Evolutionary conservation across 257 asterid species (phyloP).

Genomic region (Osmanthus fragrans): DNA sequence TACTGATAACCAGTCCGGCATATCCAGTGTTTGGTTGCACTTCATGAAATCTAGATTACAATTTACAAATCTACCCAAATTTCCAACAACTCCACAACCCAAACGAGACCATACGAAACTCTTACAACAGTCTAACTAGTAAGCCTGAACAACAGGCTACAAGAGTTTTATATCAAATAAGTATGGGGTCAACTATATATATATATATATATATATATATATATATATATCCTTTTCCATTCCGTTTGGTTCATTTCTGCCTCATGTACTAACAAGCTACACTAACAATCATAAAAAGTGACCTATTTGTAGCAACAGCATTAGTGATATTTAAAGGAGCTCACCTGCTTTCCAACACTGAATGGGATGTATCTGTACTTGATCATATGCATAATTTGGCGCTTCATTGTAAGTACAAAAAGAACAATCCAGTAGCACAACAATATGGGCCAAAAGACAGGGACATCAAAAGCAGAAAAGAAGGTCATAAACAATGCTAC

Average conservation of each 20-base stretch:
- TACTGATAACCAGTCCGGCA: not conserved
- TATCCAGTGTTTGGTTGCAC: not conserved
- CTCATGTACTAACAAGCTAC: not conserved
- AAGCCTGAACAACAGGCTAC: not conserved
- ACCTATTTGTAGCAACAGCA: not conserved
- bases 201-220: too few relatives aligned
- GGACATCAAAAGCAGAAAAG: constrained; percentile 86
- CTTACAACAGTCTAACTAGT: not conserved
- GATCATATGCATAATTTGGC: constrained; percentile 90
- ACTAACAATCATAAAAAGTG: not conserved
- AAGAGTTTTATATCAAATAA: not conserved
- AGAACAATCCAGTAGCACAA: constrained; percentile 86
- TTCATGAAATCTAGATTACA: not conserved
- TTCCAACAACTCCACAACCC: not conserved
- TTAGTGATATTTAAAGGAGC: constrained; percentile 3
- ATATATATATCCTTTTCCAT: not conserved
- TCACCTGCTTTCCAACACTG: constrained; percentile 85
- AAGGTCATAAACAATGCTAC: constrained; percentile 82
- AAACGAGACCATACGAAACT: not conserved
- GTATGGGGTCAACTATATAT: not conserved
- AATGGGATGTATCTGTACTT: constrained; percentile 84
- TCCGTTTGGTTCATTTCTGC: not conserved
- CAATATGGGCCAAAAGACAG: constrained; percentile 92
- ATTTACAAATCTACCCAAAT: not conserved
- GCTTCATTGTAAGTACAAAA: constrained; percentile 83